phyloP scores from a whole-genome alignment of 495 filamentous ascomycete genomes.

The Hyphodiscus hymeniophilus region DNA sequence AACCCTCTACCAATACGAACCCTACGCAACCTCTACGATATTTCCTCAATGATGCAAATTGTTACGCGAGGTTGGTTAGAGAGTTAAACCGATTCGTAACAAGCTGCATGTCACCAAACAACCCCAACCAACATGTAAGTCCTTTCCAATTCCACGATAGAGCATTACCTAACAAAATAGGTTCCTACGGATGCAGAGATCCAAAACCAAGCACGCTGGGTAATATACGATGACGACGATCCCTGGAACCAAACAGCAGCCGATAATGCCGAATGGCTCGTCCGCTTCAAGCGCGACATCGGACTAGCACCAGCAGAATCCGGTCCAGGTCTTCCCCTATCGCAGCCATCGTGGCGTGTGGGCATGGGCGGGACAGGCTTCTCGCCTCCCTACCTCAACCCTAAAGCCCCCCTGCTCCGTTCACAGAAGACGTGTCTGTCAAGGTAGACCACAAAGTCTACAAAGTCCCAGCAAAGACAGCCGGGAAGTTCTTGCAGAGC shows the following conservation, averaged over 20 bases:
- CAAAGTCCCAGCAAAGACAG: slow-evolving; percentile 28
- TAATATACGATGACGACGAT: slow-evolving; percentile 53
- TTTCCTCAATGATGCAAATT: slow-evolving; percentile 46
- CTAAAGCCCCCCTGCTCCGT: slow-evolving; percentile 22
- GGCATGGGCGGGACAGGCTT: slow-evolving; percentile 38
- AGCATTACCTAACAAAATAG: slow-evolving; percentile 13
- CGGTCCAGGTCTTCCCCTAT: slow-evolving; percentile 34
- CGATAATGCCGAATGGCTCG: slow-evolving; percentile 64
- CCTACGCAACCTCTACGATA: slow-evolving; percentile 25
- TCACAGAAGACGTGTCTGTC: slow-evolving; percentile 23
- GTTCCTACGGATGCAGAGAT: slow-evolving; percentile 43
- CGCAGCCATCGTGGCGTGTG: slow-evolving; percentile 36
- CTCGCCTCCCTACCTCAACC: slow-evolving; percentile 31
- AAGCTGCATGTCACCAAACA: slow-evolving; percentile 41
- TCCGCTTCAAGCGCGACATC: slow-evolving; percentile 56
- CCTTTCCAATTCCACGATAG: too few species aligned
- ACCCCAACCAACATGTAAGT: slow-evolving; percentile 40
- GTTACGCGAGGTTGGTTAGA: slow-evolving; percentile 39
- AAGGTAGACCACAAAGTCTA: slow-evolving; percentile 28
- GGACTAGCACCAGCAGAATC: slow-evolving; percentile 40
- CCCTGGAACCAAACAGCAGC: slow-evolving; percentile 70
- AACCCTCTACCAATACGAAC: slow-evolving; percentile 19
- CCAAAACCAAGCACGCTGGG: slow-evolving; percentile 47
- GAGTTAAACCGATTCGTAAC: slow-evolving; percentile 41
- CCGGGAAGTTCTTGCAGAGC: slow-evolving; percentile 30